Percentiles rank a stretch among this genome's conserved stretches.
Evolutionary conservation across 2,329 filamentous ascomycete species (phyloP).

Genomic region (Sarocladiaceae sp.): DNA sequence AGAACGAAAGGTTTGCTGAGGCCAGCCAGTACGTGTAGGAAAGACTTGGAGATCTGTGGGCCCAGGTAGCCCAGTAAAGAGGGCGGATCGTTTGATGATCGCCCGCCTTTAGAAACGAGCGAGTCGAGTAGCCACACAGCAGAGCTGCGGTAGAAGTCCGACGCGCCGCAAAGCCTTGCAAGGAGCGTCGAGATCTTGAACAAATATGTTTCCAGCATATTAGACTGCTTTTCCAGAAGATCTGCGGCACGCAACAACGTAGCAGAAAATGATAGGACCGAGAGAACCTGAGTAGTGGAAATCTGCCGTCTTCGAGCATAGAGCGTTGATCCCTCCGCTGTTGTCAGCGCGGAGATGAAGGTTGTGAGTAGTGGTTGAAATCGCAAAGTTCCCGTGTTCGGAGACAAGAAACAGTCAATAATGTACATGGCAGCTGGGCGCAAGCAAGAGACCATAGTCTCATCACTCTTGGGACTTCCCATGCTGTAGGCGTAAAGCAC

Average conservation of each 20-base stretch:
- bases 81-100: conserved; percentile 67
- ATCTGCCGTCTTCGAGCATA: conserved; percentile 49
- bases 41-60: conserved; percentile 73
- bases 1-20: conserved; percentile 71
- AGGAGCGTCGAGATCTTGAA: conserved; percentile 76
- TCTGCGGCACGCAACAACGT: conserved; percentile 65
- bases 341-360: conserved; percentile 43
- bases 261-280: conserved; percentile 60
- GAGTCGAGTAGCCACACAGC: conserved; percentile 66
- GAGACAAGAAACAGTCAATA: conserved; percentile 67
- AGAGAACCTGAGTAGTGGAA: conserved; percentile 55
- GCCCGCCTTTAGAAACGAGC: conserved; percentile 64
- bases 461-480: conserved; percentile 48
- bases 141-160: conserved; percentile 58
- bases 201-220: conserved; percentile 66
- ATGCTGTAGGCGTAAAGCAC: conserved; percentile 69
- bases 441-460: conserved; percentile 53
- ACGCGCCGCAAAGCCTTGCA: conserved; percentile 67
- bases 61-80: conserved; percentile 89
- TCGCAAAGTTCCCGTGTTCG: conserved; percentile 61
- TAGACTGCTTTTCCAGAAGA: conserved; percentile 54
- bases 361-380: conserved; percentile 72
- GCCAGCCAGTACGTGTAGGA: conserved; percentile 70
- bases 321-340: conserved; percentile 56
- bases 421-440: conserved; percentile 69